phyloP scores from a whole-genome alignment of 2,329 filamentous ascomycete genomes.

The Aureobasidium musti region DNA sequence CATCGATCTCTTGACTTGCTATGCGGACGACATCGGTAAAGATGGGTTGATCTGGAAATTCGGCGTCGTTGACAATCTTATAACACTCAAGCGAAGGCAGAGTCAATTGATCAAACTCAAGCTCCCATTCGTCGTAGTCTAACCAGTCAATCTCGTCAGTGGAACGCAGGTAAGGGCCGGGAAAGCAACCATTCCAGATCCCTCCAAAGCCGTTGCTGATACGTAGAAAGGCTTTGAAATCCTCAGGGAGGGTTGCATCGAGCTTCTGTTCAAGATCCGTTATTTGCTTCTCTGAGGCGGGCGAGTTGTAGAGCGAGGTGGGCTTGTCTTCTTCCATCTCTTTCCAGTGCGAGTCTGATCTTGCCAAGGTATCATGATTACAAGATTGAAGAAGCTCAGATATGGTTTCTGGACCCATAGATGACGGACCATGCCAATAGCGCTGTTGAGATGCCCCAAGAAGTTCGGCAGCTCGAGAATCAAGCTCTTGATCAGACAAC shows the following conservation, averaged over 20 bases:
- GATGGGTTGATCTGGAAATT: background rate
- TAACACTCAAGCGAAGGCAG: background rate
- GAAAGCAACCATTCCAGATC: background rate
- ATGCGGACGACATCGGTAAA: conserved; percentile 1
- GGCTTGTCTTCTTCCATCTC: background rate
- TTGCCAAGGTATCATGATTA: background rate
- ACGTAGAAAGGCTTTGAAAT: conserved; percentile 4
- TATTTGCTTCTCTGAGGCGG: conserved; percentile 5
- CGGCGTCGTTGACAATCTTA: too few species aligned
- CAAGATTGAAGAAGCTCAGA: background rate
- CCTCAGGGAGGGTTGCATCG: background rate
- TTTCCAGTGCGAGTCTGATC: background rate
- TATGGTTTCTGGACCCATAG: background rate
- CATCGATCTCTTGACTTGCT: background rate
- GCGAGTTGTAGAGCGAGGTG: background rate
- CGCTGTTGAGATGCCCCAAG: background rate
- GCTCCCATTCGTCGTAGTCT: background rate
- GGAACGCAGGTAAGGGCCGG: background rate
- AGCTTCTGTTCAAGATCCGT: background rate
- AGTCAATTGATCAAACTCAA: background rate
- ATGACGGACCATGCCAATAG: background rate
- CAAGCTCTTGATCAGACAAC: background rate
- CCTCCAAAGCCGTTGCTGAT: conserved; percentile 9
- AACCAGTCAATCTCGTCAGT: background rate
- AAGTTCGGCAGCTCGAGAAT: background rate